A percentile compares a stretch with the other conserved stretches of the same genome.
These are phyloP conservation scores for Tylopilus plumbeoviolaceoides DNA, from an alignment of 768 basidiomycete species.

Conservation along the genomic window DNA sequence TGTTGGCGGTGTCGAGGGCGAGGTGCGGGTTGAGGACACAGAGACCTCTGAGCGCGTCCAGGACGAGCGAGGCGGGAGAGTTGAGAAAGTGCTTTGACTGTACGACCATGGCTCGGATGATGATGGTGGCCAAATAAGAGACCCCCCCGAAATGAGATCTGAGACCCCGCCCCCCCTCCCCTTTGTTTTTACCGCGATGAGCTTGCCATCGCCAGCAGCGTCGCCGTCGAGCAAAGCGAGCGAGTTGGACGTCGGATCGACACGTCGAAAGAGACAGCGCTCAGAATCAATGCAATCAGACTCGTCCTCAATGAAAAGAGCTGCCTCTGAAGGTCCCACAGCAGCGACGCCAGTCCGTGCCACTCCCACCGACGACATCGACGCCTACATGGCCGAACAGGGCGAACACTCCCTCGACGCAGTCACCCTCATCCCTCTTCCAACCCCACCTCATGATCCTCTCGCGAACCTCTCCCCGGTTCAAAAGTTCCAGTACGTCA, in stretches of 20 bases:
- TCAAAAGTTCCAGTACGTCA: slow-evolving; percentile 51
- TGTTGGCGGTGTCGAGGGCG: slow-evolving; percentile 61
- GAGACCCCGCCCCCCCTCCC: no score
- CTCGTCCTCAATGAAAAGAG: slow-evolving; percentile 74
- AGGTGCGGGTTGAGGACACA: slow-evolving; percentile 68
- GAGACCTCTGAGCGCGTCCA: slow-evolving; percentile 75
- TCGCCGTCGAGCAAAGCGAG: slow-evolving; percentile 41
- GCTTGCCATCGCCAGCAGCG: slow-evolving; percentile 38
- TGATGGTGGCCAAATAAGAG: not conserved
- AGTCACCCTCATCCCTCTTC: slow-evolving; percentile 23
- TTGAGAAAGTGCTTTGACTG: slow-evolving; percentile 75
- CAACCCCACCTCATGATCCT: slow-evolving; percentile 23
- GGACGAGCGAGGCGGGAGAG: slow-evolving; percentile 61
- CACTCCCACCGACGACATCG: slow-evolving; percentile 49
- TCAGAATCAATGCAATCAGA: slow-evolving; percentile 74
- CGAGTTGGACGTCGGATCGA: slow-evolving; percentile 31
- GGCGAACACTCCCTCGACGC: slow-evolving; percentile 34
- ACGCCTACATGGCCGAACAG: slow-evolving; percentile 63
- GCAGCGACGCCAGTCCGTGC: slow-evolving; percentile 34
- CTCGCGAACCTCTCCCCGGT: slow-evolving; percentile 30
- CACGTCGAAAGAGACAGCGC: slow-evolving; percentile 64
- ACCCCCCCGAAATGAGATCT: slow-evolving; percentile 1
- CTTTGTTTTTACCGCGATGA: slow-evolving; percentile 33
- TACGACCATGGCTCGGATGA: not conserved
- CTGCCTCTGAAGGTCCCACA: slow-evolving; percentile 63